phyloP scores from a whole-genome alignment of 2,329 filamentous ascomycete species.

The Botrytis fabae region DNA sequence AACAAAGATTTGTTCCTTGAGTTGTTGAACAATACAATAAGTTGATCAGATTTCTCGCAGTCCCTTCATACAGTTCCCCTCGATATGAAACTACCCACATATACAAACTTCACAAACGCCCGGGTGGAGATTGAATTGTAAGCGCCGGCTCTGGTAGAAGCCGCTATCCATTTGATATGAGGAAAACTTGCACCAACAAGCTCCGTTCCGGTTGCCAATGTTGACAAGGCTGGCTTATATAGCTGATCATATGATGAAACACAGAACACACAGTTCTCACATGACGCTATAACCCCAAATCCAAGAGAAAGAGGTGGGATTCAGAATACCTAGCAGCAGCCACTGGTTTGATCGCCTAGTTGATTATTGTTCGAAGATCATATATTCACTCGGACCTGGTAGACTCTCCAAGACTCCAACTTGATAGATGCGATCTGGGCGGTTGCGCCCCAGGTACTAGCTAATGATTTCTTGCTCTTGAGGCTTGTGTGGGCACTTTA shows the following conservation, averaged over 20 bases:
- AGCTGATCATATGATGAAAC: neutral
- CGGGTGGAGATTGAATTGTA: neutral
- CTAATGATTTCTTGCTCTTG: neutral
- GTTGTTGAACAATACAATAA: neutral
- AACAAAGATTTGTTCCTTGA: neutral
- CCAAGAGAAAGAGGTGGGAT: neutral
- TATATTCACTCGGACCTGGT: too few relatives aligned
- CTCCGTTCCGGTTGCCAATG: neutral
- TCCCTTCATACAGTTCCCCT: neutral
- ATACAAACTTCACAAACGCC: neutral
- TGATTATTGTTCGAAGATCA: too few relatives aligned
- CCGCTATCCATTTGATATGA: neutral
- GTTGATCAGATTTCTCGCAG: neutral
- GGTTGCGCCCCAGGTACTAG: neutral
- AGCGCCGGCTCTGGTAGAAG: constrained; percentile 1
- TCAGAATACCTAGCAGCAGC: neutral
- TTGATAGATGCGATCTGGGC: neutral
- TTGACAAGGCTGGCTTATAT: neutral
- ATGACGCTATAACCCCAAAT: neutral
- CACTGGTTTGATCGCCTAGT: neutral
- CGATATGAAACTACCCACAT: neutral
- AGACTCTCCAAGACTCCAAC: neutral
- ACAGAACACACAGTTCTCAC: neutral
- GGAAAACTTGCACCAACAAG: neutral
- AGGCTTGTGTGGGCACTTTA: neutral